Evolutionary conservation across 2,329 filamentous ascomycete genomes (phyloP).

Genomic region (Ophiostoma ulmi): DNA sequence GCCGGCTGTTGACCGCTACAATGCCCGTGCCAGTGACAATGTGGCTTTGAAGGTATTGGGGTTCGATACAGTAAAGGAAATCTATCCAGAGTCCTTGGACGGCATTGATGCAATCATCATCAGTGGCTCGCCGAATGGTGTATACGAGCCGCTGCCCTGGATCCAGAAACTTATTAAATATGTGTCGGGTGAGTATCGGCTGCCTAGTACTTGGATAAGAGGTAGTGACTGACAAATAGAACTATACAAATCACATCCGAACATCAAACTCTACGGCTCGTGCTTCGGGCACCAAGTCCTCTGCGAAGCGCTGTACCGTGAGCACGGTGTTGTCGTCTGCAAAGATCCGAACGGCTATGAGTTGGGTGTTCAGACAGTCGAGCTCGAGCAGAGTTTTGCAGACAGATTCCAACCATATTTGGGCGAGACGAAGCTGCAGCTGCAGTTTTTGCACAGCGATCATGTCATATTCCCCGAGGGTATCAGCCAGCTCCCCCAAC

Average conservation of each 20-base stretch:
- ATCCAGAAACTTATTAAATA: conserved; percentile 28
- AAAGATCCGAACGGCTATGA: conserved; percentile 34
- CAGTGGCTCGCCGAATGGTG: conserved; percentile 36
- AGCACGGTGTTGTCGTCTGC: conserved; percentile 30
- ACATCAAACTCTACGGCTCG: conserved; percentile 40
- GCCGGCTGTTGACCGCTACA: conserved; percentile 11
- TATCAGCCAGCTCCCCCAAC: conserved; percentile 22
- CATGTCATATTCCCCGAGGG: neutral
- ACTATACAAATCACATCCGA: conserved; percentile 31
- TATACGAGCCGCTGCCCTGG: conserved; percentile 33
- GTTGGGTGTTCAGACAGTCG: conserved; percentile 32
- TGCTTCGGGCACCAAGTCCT: conserved; percentile 43
- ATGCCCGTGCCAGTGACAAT: neutral
- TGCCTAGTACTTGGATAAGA: neutral
- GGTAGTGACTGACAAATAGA: neutral
- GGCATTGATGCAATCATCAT: conserved; percentile 38
- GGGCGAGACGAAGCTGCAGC: neutral
- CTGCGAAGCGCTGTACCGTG: conserved; percentile 36
- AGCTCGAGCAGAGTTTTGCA: neutral
- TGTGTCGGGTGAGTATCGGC: conserved; percentile 22
- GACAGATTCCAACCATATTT: neutral
- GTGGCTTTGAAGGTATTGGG: neutral
- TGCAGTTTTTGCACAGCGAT: conserved; percentile 6
- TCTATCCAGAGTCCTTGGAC: conserved; percentile 33
- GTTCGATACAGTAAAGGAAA: conserved; percentile 8